Evolutionary conservation across 441 rosid genomes (phyloP).

Genomic region (Pelargonium australe): DNA sequence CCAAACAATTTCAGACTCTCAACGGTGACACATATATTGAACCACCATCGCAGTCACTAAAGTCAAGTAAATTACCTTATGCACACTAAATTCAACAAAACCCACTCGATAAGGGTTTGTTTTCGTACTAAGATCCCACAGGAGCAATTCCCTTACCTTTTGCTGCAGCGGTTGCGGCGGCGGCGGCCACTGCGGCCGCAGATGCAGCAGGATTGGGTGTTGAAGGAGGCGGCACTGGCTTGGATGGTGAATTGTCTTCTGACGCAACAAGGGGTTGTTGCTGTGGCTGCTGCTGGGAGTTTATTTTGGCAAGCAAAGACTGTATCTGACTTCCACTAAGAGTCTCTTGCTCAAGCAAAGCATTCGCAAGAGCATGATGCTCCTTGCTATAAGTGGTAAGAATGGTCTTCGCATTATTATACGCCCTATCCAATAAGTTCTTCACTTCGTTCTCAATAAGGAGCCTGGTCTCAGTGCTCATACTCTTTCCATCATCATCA

Average conservation of each 20-base stretch:
- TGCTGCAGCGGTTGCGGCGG: conserved; percentile 56
- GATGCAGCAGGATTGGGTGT: conserved; percentile 64
- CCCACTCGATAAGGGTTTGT: conserved; percentile 14
- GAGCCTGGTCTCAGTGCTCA: conserved; percentile 92
- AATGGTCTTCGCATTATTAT: conserved; percentile 72
- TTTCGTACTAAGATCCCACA: conserved; percentile 62
- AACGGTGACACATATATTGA: no score
- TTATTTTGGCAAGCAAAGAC: conserved; percentile 53
- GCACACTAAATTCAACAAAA: conserved; percentile 31
- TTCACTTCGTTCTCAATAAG: conserved; percentile 84
- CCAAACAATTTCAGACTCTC: no score
- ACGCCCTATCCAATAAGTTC: conserved; percentile 60
- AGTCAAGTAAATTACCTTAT: conserved; percentile 22
- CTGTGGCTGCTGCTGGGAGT: conserved; percentile 46
- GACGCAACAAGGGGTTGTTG: conserved; percentile 42
- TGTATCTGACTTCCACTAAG: conserved; percentile 72
- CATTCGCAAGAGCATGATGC: conserved; percentile 75
- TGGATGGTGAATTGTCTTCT: conserved; percentile 50
- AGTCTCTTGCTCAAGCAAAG: conserved; percentile 76
- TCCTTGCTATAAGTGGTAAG: conserved; percentile 69
- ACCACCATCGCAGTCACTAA: no score
- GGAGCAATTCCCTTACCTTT: conserved; percentile 72
- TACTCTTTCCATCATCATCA: conserved; percentile 77
- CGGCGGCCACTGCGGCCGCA: conserved; percentile 53
- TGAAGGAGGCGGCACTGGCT: conserved; percentile 53